Evolutionary conservation across 164 flowering plant species (phyloP).

Genomic region (Magnolia sinica): DNA sequence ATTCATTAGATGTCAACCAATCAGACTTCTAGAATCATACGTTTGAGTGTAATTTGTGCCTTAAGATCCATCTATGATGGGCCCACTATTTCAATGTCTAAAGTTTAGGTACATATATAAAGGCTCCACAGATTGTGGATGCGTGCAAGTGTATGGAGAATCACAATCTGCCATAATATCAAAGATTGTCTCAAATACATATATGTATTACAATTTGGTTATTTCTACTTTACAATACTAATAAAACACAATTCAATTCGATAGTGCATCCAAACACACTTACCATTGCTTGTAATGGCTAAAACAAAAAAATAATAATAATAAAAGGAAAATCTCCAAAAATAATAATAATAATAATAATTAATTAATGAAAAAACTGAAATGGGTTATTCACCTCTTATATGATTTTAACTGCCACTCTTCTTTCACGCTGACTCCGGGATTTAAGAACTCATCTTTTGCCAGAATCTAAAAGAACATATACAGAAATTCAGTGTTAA

Average conservation of each 20-base stretch:
- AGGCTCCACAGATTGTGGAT: neutral
- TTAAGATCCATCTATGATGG: too few species aligned
- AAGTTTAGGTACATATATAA: neutral
- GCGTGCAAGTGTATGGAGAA: neutral
- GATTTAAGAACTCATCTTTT: conserved; percentile 92
- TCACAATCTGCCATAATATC: neutral
- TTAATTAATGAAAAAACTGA: neutral
- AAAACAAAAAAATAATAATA: too few species aligned
- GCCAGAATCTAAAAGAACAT: conserved; percentile 64
- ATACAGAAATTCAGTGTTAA: neutral
- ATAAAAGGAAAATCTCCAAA: neutral
- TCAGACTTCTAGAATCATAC: too few species aligned
- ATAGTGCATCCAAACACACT: neutral
- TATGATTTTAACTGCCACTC: conserved; percentile 78
- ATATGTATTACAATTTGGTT: neutral
- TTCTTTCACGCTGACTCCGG: conserved; percentile 98
- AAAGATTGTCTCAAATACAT: neutral
- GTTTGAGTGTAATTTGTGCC: too few species aligned
- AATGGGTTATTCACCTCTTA: conserved; percentile 46
- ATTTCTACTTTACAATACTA: too few species aligned
- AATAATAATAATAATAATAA: neutral
- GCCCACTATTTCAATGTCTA: too few species aligned
- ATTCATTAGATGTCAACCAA: too few species aligned
- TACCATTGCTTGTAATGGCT: neutral
- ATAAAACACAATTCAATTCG: neutral